Conservation (phyloP, 495 filamentous ascomycete species). For the Xylaria bambusicola region DNA sequence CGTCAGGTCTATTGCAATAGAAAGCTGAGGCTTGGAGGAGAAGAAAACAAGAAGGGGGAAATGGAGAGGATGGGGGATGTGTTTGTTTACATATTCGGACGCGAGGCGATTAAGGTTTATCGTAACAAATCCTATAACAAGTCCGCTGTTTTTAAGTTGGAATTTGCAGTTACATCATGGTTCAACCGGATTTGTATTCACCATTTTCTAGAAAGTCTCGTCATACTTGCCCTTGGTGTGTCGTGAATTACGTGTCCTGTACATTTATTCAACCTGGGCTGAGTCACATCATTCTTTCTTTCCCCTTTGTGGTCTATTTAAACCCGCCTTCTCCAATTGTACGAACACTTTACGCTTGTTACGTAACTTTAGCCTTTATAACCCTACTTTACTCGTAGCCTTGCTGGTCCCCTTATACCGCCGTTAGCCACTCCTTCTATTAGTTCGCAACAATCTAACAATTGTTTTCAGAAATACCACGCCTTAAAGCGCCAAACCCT, state of each 20-base stretch:
- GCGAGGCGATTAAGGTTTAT: constrained; percentile 14
- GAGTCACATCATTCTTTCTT: constrained; percentile 7
- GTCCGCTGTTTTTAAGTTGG: constrained; percentile 11
- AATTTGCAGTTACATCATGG: constrained; percentile 13
- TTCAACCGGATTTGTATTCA: constrained; percentile 15
- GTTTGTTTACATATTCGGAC: constrained; percentile 11
- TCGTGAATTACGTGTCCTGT: neutral
- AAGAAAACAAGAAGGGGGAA: constrained; percentile 15
- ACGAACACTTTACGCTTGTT: no score
- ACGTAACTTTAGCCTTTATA: no score
- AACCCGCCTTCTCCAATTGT: constrained; percentile 4
- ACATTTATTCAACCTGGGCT: constrained; percentile 2
- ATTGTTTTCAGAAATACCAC: constrained; percentile 1
- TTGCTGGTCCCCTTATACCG: no score
- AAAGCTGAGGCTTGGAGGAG: constrained; percentile 16
- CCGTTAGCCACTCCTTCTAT: no score
- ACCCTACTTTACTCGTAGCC: no score
- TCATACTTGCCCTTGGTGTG: constrained; percentile 10
- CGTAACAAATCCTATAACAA: constrained; percentile 6
- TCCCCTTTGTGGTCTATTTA: constrained; percentile 7
- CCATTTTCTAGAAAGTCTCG: constrained; percentile 15
- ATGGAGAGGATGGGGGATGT: constrained; percentile 16
- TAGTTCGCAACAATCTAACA: no score
- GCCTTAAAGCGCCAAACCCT: neutral
- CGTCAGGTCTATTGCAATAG: constrained; percentile 15